Evolutionary conservation across 108 stramenopile genomes (phyloP).

Genomic region (Nitzschia sp.): DNA sequence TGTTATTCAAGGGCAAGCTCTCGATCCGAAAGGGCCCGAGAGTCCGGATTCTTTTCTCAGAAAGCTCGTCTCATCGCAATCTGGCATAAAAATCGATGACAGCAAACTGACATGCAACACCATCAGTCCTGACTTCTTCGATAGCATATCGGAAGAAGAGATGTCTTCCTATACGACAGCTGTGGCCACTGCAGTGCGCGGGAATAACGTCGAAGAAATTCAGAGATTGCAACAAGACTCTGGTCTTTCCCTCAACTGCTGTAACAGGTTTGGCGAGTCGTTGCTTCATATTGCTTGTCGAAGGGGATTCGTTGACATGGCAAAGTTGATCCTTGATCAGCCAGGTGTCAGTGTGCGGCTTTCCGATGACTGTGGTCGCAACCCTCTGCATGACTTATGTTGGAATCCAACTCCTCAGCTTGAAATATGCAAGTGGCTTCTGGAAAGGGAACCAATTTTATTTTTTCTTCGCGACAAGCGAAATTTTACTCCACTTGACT

Average conservation of each 20-base stretch:
- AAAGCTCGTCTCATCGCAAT: neutral
- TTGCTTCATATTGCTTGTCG: constrained; percentile 80
- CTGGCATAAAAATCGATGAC: neutral
- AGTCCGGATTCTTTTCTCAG: neutral
- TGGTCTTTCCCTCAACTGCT: constrained; percentile 45
- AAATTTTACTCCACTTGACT: constrained; percentile 54
- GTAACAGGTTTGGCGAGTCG: constrained; percentile 76
- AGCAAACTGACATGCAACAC: neutral
- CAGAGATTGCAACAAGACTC: neutral
- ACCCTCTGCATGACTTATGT: constrained; percentile 75
- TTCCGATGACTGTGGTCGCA: constrained; percentile 75
- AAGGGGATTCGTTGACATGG: constrained; percentile 46
- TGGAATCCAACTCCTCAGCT: constrained; percentile 52
- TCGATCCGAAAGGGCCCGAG: neutral
- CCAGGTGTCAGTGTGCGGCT: constrained; percentile 43
- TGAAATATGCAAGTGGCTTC: constrained; percentile 18
- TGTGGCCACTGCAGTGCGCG: constrained; percentile 22
- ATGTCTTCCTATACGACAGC: constrained; percentile 42
- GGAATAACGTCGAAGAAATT: constrained; percentile 25
- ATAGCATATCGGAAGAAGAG: constrained; percentile 24
- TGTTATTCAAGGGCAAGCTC: too few species aligned
- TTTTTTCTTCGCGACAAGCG: constrained; percentile 43
- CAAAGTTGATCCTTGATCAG: constrained; percentile 56
- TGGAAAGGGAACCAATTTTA: constrained; percentile 38
- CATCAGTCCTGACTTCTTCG: constrained; percentile 15